These are phyloP conservation scores for Zizania palustris DNA, from an alignment of 202 grass and related monocot species.

Conservation along the genomic window DNA sequence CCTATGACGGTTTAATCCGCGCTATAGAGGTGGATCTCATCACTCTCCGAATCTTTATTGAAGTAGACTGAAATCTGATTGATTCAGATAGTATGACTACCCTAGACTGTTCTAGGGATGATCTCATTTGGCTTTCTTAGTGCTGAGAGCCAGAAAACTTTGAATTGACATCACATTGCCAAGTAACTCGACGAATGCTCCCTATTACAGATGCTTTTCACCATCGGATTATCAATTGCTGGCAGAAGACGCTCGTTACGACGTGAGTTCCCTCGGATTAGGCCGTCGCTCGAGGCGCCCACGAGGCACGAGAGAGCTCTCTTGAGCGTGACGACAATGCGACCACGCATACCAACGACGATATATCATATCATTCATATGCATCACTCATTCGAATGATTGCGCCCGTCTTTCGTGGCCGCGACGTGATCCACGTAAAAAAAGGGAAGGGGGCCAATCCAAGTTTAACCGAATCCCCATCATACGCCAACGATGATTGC, in stretches of 20 bases:
- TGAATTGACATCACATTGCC: too few relatives aligned
- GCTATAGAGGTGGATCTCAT: too few relatives aligned
- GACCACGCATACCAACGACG: not conserved
- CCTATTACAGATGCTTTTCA: too few relatives aligned
- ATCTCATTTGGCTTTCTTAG: too few relatives aligned
- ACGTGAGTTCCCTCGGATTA: conserved; percentile 28
- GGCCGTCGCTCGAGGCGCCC: conserved; percentile 39
- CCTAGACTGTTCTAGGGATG: too few relatives aligned
- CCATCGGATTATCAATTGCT: too few relatives aligned
- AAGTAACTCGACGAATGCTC: too few relatives aligned
- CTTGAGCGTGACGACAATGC: conserved; percentile 23
- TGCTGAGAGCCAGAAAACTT: too few relatives aligned
- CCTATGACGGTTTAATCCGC: too few relatives aligned
- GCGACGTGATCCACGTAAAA: conserved; percentile 17
- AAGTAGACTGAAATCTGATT: too few relatives aligned
- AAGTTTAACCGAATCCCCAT: not conserved
- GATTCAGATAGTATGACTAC: too few relatives aligned
- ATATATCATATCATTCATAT: not conserved
- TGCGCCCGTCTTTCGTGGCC: not conserved
- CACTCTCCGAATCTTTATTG: too few relatives aligned
- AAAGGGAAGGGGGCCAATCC: not conserved
- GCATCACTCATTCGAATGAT: not conserved
- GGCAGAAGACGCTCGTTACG: not conserved
- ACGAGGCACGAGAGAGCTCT: conserved; percentile 32
- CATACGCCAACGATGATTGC: conserved; percentile 17